Evolutionary conservation across 129 eudicot genomes (phyloP), one percentile per base, ranked within the genome.

Genomic region (Logfia minima): DNA sequence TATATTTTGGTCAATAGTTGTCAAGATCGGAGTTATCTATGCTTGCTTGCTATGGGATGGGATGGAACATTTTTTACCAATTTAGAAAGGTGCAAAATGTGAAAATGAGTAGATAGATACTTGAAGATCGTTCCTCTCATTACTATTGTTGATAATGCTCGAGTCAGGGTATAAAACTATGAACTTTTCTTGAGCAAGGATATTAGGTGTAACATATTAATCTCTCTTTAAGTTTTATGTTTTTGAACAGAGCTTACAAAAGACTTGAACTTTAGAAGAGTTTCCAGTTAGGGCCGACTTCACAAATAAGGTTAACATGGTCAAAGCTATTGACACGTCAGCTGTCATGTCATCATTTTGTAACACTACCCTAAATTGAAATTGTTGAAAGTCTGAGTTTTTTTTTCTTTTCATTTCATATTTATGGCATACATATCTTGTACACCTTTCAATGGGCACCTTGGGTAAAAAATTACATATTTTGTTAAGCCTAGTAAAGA

Each of bases 51-150:
- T 48, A 77, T 67, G 67, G 80, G 80, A 77, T 67, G 67, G 80
- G 80, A 14, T 76, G 80, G 80, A 76, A 76, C 74, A 76, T 76
- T 66, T 74, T 76, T 66, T 76, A 76, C 34, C 80, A 66, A 21
- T 76, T 76, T 74, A 52, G 80, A 76, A 76, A 76, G 23, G 80
- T 74, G 3, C 80, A 76, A 22, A 76, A 76, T 64, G 80, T n/a
- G n/a, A n/a, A n/a, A n/a, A n/a, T n/a, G 66, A 26, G 66, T 76
- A 24, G 96, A 92, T 78, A 87, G 81, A 31, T 92, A 92, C 69
- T 84, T 92, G 88, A 92, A 87, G 89, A 86, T 89, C 82, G 86
- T 92, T 26, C 97, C 97, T 28, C 91, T 92, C 16, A 92, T 92
- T 74, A 86, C 96, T 31, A 89, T 92, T 17, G 96, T 92, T 56